These are phyloP conservation scores for Fistulifera pelliculosa DNA, from an alignment of 108 stramenopile species.

Conservation along the genomic window DNA sequence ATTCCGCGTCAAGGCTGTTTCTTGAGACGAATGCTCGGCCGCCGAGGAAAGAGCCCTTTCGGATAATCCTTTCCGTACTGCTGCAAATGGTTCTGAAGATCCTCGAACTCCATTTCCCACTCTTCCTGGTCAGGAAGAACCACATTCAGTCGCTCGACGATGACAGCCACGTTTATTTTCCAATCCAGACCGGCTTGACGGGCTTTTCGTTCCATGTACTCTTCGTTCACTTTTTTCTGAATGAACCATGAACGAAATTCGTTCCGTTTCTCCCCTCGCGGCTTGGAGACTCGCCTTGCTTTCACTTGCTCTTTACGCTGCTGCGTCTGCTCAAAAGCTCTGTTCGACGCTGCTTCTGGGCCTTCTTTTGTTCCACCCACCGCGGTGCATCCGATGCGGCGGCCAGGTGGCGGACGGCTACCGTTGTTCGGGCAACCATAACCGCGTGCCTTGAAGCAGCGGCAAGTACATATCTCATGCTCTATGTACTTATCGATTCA, in stretches of 20 bases:
- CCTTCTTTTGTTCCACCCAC: slow-evolving; percentile 18
- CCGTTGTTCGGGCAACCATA: no score
- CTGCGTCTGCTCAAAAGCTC: slow-evolving; percentile 29
- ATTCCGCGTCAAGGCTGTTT: slow-evolving; percentile 25
- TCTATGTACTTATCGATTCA: no score
- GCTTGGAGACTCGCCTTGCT: slow-evolving; percentile 40
- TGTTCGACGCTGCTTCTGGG: slow-evolving; percentile 44
- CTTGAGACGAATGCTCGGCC: slow-evolving; percentile 35
- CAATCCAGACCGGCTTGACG: slow-evolving; percentile 58
- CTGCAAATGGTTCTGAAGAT: slow-evolving; percentile 38
- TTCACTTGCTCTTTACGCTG: slow-evolving; percentile 30
- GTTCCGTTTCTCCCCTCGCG: slow-evolving; percentile 27
- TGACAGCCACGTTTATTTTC: slow-evolving; percentile 59
- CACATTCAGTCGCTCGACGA: slow-evolving; percentile 66
- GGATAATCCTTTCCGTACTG: slow-evolving; percentile 71
- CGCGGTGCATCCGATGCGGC: background rate
- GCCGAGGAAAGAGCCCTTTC: slow-evolving; percentile 31
- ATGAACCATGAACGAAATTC: slow-evolving; percentile 62
- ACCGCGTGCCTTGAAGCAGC: no score
- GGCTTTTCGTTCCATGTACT: slow-evolving; percentile 48
- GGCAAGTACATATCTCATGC: no score
- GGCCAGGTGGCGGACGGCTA: background rate
- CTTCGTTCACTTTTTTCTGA: slow-evolving; percentile 33
- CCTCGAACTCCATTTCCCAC: slow-evolving; percentile 63
- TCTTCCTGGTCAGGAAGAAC: slow-evolving; percentile 51